Percentiles rank a stretch among this genome's conserved stretches.
Conservation (phyloP, 345 rosid species). For the Nephelium lappaceum region DNA sequence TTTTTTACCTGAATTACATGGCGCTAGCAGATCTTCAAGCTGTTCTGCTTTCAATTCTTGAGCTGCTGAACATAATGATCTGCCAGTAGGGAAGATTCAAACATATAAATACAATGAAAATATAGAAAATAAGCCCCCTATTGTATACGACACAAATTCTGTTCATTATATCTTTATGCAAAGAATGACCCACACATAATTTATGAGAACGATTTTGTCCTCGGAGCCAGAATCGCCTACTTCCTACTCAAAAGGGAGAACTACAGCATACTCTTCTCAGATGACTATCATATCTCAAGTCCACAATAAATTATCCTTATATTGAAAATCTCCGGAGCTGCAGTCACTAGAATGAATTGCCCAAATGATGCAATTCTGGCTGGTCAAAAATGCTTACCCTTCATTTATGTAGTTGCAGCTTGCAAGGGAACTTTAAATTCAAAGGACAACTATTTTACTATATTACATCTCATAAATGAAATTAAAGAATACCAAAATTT, state of each 20-base stretch:
- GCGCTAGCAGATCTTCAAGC: constrained; percentile 58
- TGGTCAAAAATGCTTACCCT: not conserved
- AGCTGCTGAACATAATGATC: constrained; percentile 62
- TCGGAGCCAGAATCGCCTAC: not conserved
- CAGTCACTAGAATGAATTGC: not conserved
- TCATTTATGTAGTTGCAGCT: not conserved
- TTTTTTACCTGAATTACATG: constrained; percentile 49
- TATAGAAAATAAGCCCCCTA: not conserved
- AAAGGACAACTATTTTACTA: not conserved
- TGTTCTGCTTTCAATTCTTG: constrained; percentile 57
- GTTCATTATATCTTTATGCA: not conserved
- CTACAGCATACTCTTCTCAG: not conserved
- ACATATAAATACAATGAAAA: constrained; percentile 3
- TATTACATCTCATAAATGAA: constrained; percentile 5
- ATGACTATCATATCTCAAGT: not conserved
- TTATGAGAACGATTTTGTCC: not conserved
- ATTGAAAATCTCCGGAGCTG: not conserved
- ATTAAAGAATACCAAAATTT: not conserved
- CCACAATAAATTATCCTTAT: not conserved
- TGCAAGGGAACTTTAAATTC: not conserved
- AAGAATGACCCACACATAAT: not conserved
- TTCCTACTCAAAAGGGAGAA: constrained; percentile 4
- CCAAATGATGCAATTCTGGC: not conserved
- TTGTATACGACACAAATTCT: not conserved
- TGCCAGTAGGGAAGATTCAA: constrained; percentile 28